Conservation (phyloP, 495 filamentous ascomycete genomes). For the Hyaloscypha variabilis region DNA sequence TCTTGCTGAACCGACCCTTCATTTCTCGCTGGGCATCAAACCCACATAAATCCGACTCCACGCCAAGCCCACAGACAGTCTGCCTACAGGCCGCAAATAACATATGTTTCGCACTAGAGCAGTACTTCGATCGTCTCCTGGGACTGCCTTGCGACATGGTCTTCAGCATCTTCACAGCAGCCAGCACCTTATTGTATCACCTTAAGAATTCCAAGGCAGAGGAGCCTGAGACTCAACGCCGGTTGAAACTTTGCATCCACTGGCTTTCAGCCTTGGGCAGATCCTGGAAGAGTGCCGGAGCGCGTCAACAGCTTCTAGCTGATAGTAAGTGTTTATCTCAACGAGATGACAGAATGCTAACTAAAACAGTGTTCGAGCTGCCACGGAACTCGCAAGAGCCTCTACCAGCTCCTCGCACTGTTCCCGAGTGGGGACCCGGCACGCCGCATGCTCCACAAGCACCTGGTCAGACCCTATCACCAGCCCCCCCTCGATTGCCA, state of each 20-base stretch:
- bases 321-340: slow-evolving; percentile 18
- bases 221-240: slow-evolving; percentile 13
- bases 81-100: slow-evolving; percentile 26
- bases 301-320: slow-evolving; percentile 21
- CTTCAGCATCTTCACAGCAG: slow-evolving; percentile 29
- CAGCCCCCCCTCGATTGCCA: neutral
- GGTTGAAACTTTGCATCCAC: slow-evolving; percentile 28
- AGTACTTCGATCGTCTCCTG: slow-evolving; percentile 24
- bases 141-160: slow-evolving; percentile 30
- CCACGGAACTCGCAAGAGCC: slow-evolving; percentile 14
- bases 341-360: neutral
- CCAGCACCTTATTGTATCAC: slow-evolving; percentile 28
- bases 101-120: slow-evolving; percentile 24
- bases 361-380: slow-evolving; percentile 21
- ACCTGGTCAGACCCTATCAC: neutral
- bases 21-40: slow-evolving; percentile 20
- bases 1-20: slow-evolving; percentile 29
- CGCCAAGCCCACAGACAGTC: slow-evolving; percentile 18
- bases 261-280: slow-evolving; percentile 30
- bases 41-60: neutral
- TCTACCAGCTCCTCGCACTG: neutral
- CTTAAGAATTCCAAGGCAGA: slow-evolving; percentile 8
- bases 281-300: slow-evolving; percentile 32
- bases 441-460: neutral
- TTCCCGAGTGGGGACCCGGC: neutral